phyloP scores from a whole-genome alignment of 2,329 filamentous ascomycete genomes.

The Fusarium papillatum region DNA sequence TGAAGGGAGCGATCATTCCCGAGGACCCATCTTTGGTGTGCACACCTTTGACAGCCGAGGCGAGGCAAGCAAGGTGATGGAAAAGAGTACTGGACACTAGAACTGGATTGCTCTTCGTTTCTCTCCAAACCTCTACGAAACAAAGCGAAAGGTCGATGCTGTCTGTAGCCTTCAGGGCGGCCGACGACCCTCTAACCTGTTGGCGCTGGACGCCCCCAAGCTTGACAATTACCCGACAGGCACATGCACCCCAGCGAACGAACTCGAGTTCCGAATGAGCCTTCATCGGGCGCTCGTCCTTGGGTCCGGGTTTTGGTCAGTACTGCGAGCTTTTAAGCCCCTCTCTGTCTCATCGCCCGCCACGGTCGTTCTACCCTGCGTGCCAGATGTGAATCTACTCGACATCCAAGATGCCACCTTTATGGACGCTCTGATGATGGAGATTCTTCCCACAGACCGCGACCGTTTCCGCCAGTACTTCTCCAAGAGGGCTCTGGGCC shows the following conservation, averaged over 20 bases:
- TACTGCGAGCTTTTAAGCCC: neutral
- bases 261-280: neutral
- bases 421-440: neutral
- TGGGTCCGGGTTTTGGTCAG: neutral
- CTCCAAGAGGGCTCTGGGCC: neutral
- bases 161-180: neutral
- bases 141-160: neutral
- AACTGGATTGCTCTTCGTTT: no score
- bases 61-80: no score
- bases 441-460: neutral
- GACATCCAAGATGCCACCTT: neutral
- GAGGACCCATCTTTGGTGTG: neutral
- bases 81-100: no score
- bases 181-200: neutral
- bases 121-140: neutral
- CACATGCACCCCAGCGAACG: fast-evolving
- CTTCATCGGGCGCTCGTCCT: neutral
- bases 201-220: neutral
- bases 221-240: neutral
- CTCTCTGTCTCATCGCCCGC: fast-evolving
- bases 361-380: neutral
- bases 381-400: neutral
- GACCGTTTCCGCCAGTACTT: neutral
- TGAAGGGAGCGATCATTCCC: neutral
- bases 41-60: no score